Base-by-base conservation (phyloP, 1,284 basidiomycete species). In the Inonotus hispidus region DNA sequence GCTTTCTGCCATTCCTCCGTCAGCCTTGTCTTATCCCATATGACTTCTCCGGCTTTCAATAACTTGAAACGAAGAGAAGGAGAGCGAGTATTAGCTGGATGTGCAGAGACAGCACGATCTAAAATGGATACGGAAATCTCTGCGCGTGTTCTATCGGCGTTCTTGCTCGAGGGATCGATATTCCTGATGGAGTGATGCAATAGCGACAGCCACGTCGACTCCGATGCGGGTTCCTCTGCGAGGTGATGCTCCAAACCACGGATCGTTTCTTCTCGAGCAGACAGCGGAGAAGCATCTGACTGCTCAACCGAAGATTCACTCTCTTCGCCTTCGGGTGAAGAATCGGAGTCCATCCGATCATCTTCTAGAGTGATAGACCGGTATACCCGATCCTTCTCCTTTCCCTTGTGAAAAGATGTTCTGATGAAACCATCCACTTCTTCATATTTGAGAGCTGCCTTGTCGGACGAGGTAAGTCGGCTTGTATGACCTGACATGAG, bases 71-170 rank as follows among this genome's bases (percentile, higher is more conserved):
- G 77, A 25, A 93, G 73, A 1, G 67, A 58, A 54, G 75, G 76
- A 0, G 85, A 86, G 4, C 64, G 68, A 3, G 68, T 62, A 68
- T 88, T 89, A 29, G 69, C 71, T 4, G 79, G 76, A 66, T 86
- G 77, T 0, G 80, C 80, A 27, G 75, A 69, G 11, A 92, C 69
- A 0, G 91, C 90, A 53, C 86, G 84, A 0, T 77, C 72, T 27
- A 93, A 74, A 35, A 93, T 77, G 0, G 89, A 82, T 4, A 88
- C 67, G 2, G 87, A 74, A 63, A 92, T 84, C 64, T 93, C 90
- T 4, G 85, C 79, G 32, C 87, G 82, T 37, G 82, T 79, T 71
- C 79, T 83, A 10, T 75, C 73, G 4, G 86, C 81, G 67, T 88
- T 87, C 71, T 87, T 90, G 1, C 85, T 84, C 0, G 75, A 72